These are phyloP conservation scores for Pythium aquatile DNA, from an alignment of 352 stramenopile genomes.

Conservation along the genomic window DNA sequence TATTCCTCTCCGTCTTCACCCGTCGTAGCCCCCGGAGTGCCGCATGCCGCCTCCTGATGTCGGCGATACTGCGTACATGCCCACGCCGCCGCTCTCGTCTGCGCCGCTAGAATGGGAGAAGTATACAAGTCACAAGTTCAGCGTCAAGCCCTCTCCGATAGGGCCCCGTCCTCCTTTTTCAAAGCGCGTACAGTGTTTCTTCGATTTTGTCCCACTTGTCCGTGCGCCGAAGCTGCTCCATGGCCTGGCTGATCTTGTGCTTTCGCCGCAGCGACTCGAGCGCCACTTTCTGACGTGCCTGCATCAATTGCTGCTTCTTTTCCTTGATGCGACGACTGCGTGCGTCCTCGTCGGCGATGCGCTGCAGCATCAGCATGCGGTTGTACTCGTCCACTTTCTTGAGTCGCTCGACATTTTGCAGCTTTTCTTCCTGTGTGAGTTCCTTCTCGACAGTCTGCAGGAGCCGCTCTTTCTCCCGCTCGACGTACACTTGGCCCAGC, in stretches of 20 bases:
- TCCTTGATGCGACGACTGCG: slow-evolving; percentile 59
- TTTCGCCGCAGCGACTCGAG: slow-evolving; percentile 67
- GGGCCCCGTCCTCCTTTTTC: slow-evolving; percentile 15
- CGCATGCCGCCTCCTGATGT: slow-evolving; percentile 1
- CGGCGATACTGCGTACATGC: slow-evolving; percentile 4
- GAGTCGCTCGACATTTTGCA: slow-evolving; percentile 70
- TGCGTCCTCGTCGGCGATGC: slow-evolving; percentile 60
- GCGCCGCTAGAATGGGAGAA: slow-evolving; percentile 13
- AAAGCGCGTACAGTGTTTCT: slow-evolving; percentile 64
- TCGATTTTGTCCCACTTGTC: slow-evolving; percentile 83
- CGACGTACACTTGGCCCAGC: slow-evolving; percentile 32
- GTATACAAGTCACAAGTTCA: slow-evolving; percentile 11
- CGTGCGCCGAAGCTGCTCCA: slow-evolving; percentile 59
- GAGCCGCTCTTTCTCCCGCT: slow-evolving; percentile 44
- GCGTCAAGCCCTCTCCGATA: background rate
- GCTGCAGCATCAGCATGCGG: slow-evolving; percentile 49
- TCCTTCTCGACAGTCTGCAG: slow-evolving; percentile 57
- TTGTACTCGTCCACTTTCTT: slow-evolving; percentile 73
- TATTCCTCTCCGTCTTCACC: background rate
- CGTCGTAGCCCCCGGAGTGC: background rate
- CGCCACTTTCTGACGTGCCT: slow-evolving; percentile 59
- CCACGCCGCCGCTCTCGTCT: slow-evolving; percentile 8
- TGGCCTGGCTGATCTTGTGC: slow-evolving; percentile 59
- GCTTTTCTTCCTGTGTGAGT: slow-evolving; percentile 52
- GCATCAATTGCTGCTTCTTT: slow-evolving; percentile 54